Conservation (phyloP, 768 basidiomycete genomes). For the Trametes cingulata region DNA sequence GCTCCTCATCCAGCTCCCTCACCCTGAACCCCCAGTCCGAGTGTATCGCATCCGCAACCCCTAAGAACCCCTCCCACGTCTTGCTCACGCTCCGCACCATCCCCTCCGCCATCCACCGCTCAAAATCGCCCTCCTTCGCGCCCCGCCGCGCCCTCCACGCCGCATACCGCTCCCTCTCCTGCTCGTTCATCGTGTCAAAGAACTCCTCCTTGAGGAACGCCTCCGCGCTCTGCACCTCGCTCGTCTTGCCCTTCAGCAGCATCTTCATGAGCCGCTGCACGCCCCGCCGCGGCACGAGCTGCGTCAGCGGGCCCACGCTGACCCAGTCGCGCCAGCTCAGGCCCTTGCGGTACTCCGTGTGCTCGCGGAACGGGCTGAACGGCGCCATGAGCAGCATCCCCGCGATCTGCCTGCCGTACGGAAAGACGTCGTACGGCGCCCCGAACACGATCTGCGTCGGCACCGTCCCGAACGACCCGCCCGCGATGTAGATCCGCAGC, state of each 20-base stretch:
- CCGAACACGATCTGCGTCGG: conserved; percentile 60
- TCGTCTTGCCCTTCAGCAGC: conserved; percentile 37
- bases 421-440: conserved; percentile 51
- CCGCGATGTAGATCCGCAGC: conserved; percentile 51
- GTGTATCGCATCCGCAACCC: conserved; percentile 43
- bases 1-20: conserved; percentile 46
- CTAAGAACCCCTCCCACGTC: conserved; percentile 55
- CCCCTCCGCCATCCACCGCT: conserved; percentile 43
- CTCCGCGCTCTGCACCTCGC: conserved; percentile 43
- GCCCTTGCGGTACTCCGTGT: conserved; percentile 45
- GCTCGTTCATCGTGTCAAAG: conserved; percentile 44
- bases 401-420: conserved; percentile 45
- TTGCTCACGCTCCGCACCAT: conserved; percentile 48
- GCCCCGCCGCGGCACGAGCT: conserved; percentile 43
- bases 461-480: conserved; percentile 55
- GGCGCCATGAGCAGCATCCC: conserved; percentile 51
- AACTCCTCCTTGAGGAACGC: conserved; percentile 39
- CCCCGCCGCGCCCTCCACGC: conserved; percentile 45
- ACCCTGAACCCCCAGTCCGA: conserved; percentile 51
- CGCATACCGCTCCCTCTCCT: conserved; percentile 34
- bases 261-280: conserved; percentile 36
- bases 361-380: conserved; percentile 47
- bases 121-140: conserved; percentile 44
- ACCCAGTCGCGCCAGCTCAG: conserved; percentile 52
- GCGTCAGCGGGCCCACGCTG: conserved; percentile 45